Base-by-base conservation (phyloP, 305 asterid species). In the Solanum chacoense region DNA sequence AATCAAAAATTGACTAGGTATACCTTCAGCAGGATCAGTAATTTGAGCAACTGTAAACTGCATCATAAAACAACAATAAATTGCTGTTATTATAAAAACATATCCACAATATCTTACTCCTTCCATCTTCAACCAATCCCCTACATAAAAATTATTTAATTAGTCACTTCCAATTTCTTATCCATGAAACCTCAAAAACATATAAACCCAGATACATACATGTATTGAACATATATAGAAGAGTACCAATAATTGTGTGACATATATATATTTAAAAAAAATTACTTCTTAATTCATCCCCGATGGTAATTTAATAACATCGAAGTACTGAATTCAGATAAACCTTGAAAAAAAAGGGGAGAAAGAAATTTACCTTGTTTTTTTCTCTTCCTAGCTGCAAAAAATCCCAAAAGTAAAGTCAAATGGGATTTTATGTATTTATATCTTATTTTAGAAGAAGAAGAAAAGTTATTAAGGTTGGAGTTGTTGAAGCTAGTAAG, bases 11-110 rank as follows among this genome's bases (percentile, higher is more conserved):
- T 69, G 31, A 24, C 16, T 81, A 38, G 13, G 32, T 31, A 59
- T 59, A 87, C 94, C 93, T 90, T 92, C 92, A 45, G 92, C 78
- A 35, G 94, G 93, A 87, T 91, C 89, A 90, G 94, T 90, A 55
- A 87, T 76, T 28, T 63, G 91, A 37, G 89, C 88, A 87, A 72
- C 72, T 14, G 86, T 73, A 36, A 90, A 81, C 1, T 73, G 3
- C 32, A 88, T 79, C 75, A 69, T 28, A 69, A 37, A 89, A 91
- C 89, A 89, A 91, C 88, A 91, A 85, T 28, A 78, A 79, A 90
- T 89, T 24, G 84, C 29, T 11, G 87, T 71, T 63, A 63, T 63
- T 45, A 87, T 89, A 88, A 90, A 88, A 65, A 77, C 88, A 87
- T 55, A 90, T 35, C 86, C 83, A 86, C 65, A 75, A 76, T 67